phyloP scores from a whole-genome alignment of 2,329 filamentous ascomycete genomes.

The Magnaporthiopsis poae region DNA sequence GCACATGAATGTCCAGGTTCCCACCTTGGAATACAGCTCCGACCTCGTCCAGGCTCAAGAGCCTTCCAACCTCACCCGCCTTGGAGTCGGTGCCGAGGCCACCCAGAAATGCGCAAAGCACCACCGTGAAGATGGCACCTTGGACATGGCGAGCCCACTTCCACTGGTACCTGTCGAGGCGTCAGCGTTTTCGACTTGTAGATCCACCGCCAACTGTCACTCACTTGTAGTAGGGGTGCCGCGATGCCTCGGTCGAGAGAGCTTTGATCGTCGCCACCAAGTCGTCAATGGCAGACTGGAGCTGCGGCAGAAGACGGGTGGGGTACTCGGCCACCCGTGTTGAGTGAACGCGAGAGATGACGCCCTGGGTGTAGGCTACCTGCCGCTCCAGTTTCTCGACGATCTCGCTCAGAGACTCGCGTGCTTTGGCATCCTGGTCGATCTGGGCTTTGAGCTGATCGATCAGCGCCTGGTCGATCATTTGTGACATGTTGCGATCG shows the following conservation, averaged over 20 bases:
- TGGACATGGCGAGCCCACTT: constrained; percentile 81
- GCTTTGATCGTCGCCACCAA: constrained; percentile 62
- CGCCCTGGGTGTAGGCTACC: constrained; percentile 69
- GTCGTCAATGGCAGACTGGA: constrained; percentile 61
- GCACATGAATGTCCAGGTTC: neutral
- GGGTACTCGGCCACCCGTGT: constrained; percentile 32
- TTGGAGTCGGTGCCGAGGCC: constrained; percentile 51
- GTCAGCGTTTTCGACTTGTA: neutral
- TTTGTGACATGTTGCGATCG: constrained; percentile 24
- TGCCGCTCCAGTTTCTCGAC: constrained; percentile 74
- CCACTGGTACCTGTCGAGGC: constrained; percentile 54
- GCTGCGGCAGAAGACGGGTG: constrained; percentile 50
- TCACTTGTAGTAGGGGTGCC: constrained; percentile 93
- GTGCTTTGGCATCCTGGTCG: constrained; percentile 72
- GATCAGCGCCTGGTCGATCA: constrained; percentile 78
- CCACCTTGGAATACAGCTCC: constrained; percentile 65
- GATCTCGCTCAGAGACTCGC: constrained; percentile 75
- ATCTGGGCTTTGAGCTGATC: constrained; percentile 78
- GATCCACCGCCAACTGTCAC: constrained; percentile 10
- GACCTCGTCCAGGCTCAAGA: constrained; percentile 81
- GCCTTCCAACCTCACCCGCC: constrained; percentile 47
- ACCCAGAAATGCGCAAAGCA: constrained; percentile 66
- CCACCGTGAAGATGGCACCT: constrained; percentile 54
- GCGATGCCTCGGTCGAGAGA: constrained; percentile 63
- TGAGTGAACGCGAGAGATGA: constrained; percentile 81